These are phyloP conservation scores for Rhexocercosporidium sp. DNA, from an alignment of 2,329 filamentous ascomycete species.

Conservation along the genomic window DNA sequence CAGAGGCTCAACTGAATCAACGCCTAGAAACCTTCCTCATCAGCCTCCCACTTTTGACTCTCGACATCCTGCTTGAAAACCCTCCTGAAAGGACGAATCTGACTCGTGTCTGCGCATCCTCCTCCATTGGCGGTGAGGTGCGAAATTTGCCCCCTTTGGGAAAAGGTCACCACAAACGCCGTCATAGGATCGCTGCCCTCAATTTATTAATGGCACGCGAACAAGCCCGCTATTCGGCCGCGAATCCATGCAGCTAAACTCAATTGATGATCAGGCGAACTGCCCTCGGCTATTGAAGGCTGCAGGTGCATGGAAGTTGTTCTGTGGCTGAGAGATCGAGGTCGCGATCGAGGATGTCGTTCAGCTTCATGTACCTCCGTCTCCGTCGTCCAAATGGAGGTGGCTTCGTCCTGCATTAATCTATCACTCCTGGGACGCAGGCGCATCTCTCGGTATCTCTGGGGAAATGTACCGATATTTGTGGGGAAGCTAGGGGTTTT, in stretches of 20 bases:
- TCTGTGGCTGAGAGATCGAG: conserved; percentile 6
- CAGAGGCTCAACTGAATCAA: conserved; percentile 4
- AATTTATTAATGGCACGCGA: neutral
- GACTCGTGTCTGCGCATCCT: neutral
- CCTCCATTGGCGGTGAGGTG: neutral
- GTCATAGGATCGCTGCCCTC: conserved; percentile 4
- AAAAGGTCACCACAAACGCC: conserved; percentile 4
- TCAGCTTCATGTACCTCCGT: conserved; percentile 3
- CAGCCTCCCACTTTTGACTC: neutral
- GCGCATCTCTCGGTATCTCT: conserved; percentile 10
- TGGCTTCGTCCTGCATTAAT: conserved; percentile 8
- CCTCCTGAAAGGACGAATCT: conserved; percentile 1
- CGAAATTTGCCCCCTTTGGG: conserved; percentile 5
- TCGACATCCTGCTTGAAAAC: neutral
- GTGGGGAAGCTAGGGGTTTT: conserved; percentile 9
- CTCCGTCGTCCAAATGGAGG: conserved; percentile 13
- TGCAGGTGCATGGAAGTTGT: neutral
- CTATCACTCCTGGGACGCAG: neutral
- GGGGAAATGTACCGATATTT: conserved; percentile 15
- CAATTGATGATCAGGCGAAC: conserved; percentile 15
- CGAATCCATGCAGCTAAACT: conserved; percentile 21
- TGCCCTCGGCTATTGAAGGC: neutral
- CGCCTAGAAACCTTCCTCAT: neutral
- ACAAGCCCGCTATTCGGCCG: conserved; percentile 15
- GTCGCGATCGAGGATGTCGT: neutral